Conservation (phyloP, 495 filamentous ascomycete species). For the Rhypophila decipiens region DNA sequence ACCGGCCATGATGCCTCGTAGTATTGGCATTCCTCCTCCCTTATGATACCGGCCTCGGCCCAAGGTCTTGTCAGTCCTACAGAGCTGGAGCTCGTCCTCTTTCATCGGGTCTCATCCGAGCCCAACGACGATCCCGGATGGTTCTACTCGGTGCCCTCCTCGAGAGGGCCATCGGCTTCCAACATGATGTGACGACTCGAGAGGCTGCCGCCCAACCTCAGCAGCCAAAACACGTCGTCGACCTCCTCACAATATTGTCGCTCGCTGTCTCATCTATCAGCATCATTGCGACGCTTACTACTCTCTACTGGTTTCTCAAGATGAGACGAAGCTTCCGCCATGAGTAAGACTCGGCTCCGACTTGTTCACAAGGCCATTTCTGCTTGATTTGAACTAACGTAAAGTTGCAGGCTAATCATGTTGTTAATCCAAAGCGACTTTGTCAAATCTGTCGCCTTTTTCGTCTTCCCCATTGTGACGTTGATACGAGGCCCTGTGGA, state of each 20-base stretch:
- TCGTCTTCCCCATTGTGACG: conserved; percentile 53
- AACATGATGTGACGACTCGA: too few species aligned
- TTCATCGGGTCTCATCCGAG: neutral
- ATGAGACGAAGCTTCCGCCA: conserved; percentile 72
- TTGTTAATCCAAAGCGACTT: conserved; percentile 63
- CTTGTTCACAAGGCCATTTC: neutral
- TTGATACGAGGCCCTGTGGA: conserved; percentile 40
- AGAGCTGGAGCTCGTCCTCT: neutral
- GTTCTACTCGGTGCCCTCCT: neutral
- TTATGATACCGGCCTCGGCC: conserved; percentile 13
- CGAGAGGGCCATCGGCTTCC: neutral
- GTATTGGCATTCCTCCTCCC: conserved; percentile 8
- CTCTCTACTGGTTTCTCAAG: conserved; percentile 66
- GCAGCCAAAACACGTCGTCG: conserved; percentile 1
- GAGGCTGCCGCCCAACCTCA: neutral
- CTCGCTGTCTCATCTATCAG: conserved; percentile 42
- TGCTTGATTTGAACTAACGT: conserved; percentile 3
- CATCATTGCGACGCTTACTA: conserved; percentile 40
- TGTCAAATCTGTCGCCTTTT: conserved; percentile 59
- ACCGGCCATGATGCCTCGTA: conserved; percentile 7
- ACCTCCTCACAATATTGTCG: conserved; percentile 18
- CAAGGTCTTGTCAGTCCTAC: conserved; percentile 9
- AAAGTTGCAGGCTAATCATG: conserved; percentile 54
- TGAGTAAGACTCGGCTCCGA: conserved; percentile 44
- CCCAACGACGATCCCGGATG: neutral